Evolutionary conservation across 345 rosid genomes (phyloP), one percentile per base, ranked within the genome.

Genomic region (Psidium guajava): DNA sequence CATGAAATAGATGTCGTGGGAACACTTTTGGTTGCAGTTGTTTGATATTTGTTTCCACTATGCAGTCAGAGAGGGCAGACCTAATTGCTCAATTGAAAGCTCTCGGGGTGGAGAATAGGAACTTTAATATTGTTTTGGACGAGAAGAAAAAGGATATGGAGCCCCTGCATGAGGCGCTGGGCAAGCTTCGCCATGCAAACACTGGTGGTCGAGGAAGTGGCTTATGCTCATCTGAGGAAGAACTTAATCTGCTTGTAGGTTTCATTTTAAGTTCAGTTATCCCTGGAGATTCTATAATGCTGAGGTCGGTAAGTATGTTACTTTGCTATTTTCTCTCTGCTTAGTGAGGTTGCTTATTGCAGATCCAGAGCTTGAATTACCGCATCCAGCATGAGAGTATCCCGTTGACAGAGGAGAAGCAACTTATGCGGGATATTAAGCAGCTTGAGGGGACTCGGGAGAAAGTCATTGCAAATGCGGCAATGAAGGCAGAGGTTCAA

Each of bases 301-400:
- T 83, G 83, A 85, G 85, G 75, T 6, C 73, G 40, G 25, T 42
- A n/a, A 57, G 32, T 82, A 52, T 85, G 82, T 53, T 52, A 51
- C 25, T 81, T 54, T 28, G 8, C 55, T 58, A 15, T 86, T 32
- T 12, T 36, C 40, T 84, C 10, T 57, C 75, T 57, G 61, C 51
- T 61, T 61, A n/a, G 27, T 21, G 77, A 7, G 44, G 10, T 84
- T 84, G 74, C 86, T 88, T 88, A 82, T 82, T 89, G 88, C 90
- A 98, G 99, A 96, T 96, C 85, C 88, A 90, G 90, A 90, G 97
- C 88, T 91, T 89, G 88, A 91, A 94, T 40, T 98, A 94, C 83
- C 94, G 91, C 85, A 95, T 98, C 61, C 98, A 94, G 86, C 98
- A 96, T 85, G 98, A 95, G 87, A 95, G 98, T 91, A 95, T 95